These are phyloP conservation scores for Colletotrichum zoysiae DNA, from an alignment of 2,329 filamentous ascomycete species.

Conservation along the genomic window DNA sequence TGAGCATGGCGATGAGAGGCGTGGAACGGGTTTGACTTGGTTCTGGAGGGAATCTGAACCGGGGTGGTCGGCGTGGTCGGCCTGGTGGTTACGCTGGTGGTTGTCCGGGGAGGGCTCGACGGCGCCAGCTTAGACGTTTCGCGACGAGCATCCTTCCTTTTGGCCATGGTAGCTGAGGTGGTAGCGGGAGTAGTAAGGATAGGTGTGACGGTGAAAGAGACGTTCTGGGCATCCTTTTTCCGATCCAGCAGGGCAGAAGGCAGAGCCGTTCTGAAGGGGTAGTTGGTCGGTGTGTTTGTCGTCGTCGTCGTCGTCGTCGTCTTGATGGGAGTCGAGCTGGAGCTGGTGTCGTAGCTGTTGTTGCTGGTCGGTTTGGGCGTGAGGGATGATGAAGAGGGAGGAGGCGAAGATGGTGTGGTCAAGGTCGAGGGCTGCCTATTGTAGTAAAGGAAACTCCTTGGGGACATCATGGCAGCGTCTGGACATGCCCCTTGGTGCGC, in stretches of 20 bases:
- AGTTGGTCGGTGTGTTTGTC: constrained; percentile 16
- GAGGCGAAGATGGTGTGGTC: constrained; percentile 22
- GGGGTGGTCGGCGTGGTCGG: constrained; percentile 58
- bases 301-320: constrained; percentile 22
- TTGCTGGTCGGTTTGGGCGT: constrained; percentile 32
- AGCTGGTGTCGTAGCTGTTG: constrained; percentile 22
- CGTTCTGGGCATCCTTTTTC: constrained; percentile 44
- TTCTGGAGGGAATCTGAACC: constrained; percentile 66
- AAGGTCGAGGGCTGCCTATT: constrained; percentile 42
- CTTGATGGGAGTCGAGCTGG: constrained; percentile 9
- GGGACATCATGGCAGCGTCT: constrained; percentile 43
- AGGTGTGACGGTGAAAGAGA: constrained; percentile 41
- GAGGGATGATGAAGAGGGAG: constrained; percentile 21
- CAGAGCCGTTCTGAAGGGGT: constrained; percentile 35
- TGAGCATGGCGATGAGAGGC: constrained; percentile 55
- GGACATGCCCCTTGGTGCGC: constrained; percentile 40
- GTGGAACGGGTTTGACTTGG: constrained; percentile 53
- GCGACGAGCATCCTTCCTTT: constrained; percentile 42
- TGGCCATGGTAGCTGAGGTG: constrained; percentile 42
- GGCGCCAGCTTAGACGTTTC: constrained; percentile 42
- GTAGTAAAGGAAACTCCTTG: constrained; percentile 45
- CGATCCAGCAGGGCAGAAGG: constrained; percentile 39
- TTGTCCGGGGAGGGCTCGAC: constrained; percentile 42
- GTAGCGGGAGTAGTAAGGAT: constrained; percentile 37
- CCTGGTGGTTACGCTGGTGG: constrained; percentile 42